phyloP scores from a whole-genome alignment of 2,329 filamentous ascomycete genomes.

The Kalmusia sp. region DNA sequence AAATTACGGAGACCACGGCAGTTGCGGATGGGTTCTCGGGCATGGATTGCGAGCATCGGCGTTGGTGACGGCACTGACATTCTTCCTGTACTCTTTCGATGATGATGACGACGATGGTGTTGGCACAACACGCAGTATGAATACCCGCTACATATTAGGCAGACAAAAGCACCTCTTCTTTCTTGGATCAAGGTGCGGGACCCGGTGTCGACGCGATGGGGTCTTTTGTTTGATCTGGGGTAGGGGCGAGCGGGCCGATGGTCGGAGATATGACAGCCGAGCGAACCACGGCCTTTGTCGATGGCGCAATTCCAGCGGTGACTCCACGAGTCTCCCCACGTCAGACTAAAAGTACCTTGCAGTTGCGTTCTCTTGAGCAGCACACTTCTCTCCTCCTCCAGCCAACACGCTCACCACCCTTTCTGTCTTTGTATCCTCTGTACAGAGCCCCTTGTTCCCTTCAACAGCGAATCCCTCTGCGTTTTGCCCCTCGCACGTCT shows the following conservation, averaged over 20 bases:
- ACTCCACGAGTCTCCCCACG: conserved; percentile 41
- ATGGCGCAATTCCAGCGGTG: conserved; percentile 46
- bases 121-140: conserved; percentile 5
- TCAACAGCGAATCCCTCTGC: conserved; percentile 17
- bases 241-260: conserved; percentile 18
- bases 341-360: conserved; percentile 25
- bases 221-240: conserved; percentile 9
- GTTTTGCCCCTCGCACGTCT: conserved; percentile 2
- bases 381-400: too few relatives aligned
- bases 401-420: too few relatives aligned
- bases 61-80: conserved; percentile 1
- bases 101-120: not conserved
- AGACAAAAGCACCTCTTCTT: conserved; percentile 8
- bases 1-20: conserved; percentile 16
- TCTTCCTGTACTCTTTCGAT: conserved; percentile 2
- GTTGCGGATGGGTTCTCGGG: conserved; percentile 12
- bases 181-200: not conserved
- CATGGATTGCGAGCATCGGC: conserved; percentile 13
- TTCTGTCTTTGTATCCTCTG: not conserved
- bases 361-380: not conserved
- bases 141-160: conserved; percentile 11
- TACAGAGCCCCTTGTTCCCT: conserved; percentile 3
- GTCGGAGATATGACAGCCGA: conserved; percentile 31
- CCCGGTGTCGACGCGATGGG: not conserved
- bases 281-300: conserved; percentile 24